Evolutionary conservation across 495 filamentous ascomycete species (phyloP).

Genomic region (Xylaria intraflava): DNA sequence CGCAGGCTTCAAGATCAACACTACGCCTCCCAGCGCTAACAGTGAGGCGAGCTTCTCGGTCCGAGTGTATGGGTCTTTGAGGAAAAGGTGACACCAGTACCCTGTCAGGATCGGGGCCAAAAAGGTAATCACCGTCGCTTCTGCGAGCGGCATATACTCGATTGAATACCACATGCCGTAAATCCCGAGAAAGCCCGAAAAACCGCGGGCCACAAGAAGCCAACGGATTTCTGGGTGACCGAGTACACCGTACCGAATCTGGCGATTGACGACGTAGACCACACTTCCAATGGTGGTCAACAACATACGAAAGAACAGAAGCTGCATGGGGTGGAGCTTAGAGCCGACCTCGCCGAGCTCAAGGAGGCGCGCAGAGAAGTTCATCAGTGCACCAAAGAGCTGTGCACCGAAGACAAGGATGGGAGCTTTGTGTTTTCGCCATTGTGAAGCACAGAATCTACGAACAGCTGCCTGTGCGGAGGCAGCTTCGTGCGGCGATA

Average conservation of each 20-base stretch:
- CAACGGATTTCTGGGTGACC: slow-evolving; percentile 58
- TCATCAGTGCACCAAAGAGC: slow-evolving; percentile 85
- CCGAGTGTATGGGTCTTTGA: slow-evolving; percentile 70
- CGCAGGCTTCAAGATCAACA: slow-evolving; percentile 74
- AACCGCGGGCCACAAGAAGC: slow-evolving; percentile 62
- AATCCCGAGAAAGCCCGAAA: slow-evolving; percentile 80
- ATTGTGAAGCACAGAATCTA: slow-evolving; percentile 17
- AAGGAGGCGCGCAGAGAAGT: slow-evolving; percentile 70
- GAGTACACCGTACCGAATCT: slow-evolving; percentile 62
- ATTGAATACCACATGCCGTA: slow-evolving; percentile 57
- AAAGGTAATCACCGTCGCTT: slow-evolving; percentile 91
- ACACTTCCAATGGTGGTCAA: slow-evolving; percentile 63
- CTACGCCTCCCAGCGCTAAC: slow-evolving; percentile 71
- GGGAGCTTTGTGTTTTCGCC: slow-evolving; percentile 61
- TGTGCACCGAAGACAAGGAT: slow-evolving; percentile 69
- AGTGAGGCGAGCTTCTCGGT: slow-evolving; percentile 70
- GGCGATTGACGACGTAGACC: slow-evolving; percentile 68
- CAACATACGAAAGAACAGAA: slow-evolving; percentile 79
- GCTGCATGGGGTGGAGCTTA: slow-evolving; percentile 79
- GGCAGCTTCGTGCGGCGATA: slow-evolving; percentile 1
- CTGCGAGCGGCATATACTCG: slow-evolving; percentile 78
- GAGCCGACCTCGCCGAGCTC: slow-evolving; percentile 53
- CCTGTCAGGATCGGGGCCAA: slow-evolving; percentile 76
- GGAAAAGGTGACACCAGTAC: slow-evolving; percentile 71
- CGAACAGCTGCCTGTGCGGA: not conserved